These are phyloP conservation scores for fission yeast (Schizosaccharomyces pombe) DNA, from an alignment of 805 yeast genomes.

Conservation along the genomic window DNA sequence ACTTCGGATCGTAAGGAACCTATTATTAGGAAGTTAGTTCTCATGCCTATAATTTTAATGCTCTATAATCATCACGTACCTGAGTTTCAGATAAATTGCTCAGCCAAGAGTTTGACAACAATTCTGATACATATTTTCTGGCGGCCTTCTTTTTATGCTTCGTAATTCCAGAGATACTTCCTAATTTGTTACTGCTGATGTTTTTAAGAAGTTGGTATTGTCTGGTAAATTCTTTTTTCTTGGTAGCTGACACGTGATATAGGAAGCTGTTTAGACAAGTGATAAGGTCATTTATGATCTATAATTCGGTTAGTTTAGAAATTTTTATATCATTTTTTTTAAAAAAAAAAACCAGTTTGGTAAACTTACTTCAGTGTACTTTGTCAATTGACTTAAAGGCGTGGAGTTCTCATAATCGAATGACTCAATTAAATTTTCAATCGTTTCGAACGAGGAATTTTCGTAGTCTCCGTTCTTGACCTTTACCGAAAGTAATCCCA, in stretches of 20 bases:
- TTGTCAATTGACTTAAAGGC: background rate
- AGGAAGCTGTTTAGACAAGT: constrained; percentile 1
- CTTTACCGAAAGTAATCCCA: background rate
- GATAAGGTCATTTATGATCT: background rate
- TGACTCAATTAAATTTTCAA: background rate
- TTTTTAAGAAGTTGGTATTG: background rate
- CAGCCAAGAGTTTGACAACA: background rate
- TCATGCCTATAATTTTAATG: background rate
- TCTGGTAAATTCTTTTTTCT: background rate
- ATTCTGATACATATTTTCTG: background rate
- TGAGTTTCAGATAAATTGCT: background rate
- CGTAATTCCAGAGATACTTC: background rate
- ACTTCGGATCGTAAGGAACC: background rate
- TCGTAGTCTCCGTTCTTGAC: too few species aligned
- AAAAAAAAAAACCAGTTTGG: too few species aligned
- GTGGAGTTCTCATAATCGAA: background rate
- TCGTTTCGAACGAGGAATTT: background rate
- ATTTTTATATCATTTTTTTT: background rate
- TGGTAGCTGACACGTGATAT: background rate
- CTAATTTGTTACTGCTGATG: background rate
- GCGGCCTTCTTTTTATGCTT: background rate
- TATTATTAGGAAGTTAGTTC: background rate
- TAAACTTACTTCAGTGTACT: background rate
- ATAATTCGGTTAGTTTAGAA: background rate
- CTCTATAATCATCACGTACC: background rate